Evolutionary conservation across 768 basidiomycete genomes (phyloP).

Genomic region (Macrolepiota dolichaula): DNA sequence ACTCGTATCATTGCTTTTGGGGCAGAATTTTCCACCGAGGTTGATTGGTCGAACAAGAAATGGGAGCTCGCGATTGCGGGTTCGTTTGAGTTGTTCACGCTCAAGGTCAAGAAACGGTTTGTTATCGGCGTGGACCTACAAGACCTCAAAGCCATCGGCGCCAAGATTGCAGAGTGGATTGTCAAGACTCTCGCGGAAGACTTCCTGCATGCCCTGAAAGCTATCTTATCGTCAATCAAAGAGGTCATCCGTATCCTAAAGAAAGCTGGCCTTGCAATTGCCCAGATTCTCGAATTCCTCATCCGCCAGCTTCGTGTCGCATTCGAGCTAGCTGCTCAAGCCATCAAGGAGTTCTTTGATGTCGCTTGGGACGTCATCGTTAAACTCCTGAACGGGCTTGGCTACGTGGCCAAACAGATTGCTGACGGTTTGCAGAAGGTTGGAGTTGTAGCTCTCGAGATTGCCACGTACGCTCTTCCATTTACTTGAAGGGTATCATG

Average conservation of each 20-base stretch:
- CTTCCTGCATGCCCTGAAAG: neutral
- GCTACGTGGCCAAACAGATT: neutral
- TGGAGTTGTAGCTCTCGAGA: neutral
- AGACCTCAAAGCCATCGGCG: neutral
- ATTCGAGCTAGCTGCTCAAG: neutral
- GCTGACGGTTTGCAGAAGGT: too few relatives aligned
- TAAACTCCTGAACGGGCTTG: neutral
- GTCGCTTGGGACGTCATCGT: neutral
- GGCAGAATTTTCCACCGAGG: neutral
- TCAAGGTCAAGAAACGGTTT: too few relatives aligned
- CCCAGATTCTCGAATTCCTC: neutral
- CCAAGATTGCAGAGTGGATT: neutral
- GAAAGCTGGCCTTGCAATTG: neutral
- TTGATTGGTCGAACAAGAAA: neutral
- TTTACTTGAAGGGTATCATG: neutral
- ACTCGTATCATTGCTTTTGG: neutral
- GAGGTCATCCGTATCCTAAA: neutral
- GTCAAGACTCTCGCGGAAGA: neutral
- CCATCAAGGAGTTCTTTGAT: neutral
- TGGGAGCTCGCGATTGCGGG: neutral
- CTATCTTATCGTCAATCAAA: neutral
- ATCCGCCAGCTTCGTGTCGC: neutral
- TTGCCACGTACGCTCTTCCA: neutral
- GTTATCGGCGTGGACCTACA: neutral
- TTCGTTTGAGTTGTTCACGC: neutral